These are phyloP conservation scores for Asterella californica DNA, from an alignment of 225 moss, liverwort and hornwort species.

Conservation along the genomic window DNA sequence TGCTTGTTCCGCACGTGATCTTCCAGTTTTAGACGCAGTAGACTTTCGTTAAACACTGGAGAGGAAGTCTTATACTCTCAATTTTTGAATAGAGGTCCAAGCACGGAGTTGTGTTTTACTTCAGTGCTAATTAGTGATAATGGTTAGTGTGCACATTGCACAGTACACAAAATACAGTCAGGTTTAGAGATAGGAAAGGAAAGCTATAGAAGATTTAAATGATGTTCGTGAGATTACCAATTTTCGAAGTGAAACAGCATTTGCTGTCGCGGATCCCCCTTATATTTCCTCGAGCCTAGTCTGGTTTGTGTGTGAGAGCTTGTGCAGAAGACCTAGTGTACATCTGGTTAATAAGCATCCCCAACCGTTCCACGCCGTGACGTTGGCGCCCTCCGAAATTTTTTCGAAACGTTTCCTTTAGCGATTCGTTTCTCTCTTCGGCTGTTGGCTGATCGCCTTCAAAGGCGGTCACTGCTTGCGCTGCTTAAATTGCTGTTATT, in stretches of 20 bases:
- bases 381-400: no score
- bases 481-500: no score
- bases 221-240: background rate
- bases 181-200: background rate
- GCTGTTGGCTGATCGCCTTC: no score
- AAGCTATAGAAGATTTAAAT: background rate
- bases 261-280: background rate
- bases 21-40: constrained; percentile 2
- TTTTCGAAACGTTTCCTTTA: no score
- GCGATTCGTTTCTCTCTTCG: no score
- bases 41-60: background rate
- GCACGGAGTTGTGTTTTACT: background rate
- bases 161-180: constrained; percentile 6
- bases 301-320: no score
- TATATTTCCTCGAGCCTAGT: background rate
- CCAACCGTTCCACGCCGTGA: no score
- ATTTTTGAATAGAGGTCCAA: constrained; percentile 6
- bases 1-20: background rate
- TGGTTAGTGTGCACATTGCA: constrained; percentile 13
- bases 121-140: background rate
- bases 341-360: no score
- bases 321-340: no score
- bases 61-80: background rate
- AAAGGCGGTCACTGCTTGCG: no score
- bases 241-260: background rate